These are phyloP conservation scores for Kwoniella shivajii DNA, from an alignment of 1,284 basidiomycete genomes.

Conservation along the genomic window DNA sequence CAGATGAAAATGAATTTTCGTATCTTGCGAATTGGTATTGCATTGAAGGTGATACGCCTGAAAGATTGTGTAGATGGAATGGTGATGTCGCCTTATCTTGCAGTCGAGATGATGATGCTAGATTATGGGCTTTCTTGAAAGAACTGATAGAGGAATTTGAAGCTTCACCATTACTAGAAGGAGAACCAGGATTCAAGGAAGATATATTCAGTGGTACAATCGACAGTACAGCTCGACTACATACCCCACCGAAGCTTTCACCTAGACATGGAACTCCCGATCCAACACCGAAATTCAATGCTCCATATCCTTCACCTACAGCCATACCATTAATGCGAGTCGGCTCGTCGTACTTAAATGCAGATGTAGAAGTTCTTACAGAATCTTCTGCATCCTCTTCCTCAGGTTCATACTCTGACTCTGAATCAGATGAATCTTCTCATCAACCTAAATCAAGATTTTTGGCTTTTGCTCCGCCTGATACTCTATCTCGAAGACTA, in stretches of 20 bases:
- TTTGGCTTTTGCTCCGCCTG: conserved; percentile 21
- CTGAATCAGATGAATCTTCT: background rate
- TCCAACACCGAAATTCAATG: background rate
- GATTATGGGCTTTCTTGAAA: conserved; percentile 69
- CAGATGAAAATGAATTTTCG: conserved; percentile 61
- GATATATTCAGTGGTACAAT: conserved; percentile 24
- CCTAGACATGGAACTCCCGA: conserved; percentile 10
- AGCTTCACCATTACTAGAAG: conserved; percentile 8
- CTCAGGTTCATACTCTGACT: conserved; percentile 13
- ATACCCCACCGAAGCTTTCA: conserved; percentile 18
- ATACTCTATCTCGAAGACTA: background rate
- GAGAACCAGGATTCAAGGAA: conserved; percentile 30
- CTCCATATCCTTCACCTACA: conserved; percentile 9
- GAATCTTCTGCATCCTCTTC: conserved; percentile 9
- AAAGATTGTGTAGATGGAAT: conserved; percentile 57
- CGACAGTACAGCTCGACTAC: conserved; percentile 2
- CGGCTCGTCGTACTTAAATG: conserved; percentile 3
- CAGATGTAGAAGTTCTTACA: conserved; percentile 16
- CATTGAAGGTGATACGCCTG: conserved; percentile 62
- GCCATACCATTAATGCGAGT: conserved; percentile 15
- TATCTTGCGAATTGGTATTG: conserved; percentile 69
- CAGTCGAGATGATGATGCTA: conserved; percentile 64
- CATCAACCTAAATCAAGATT: conserved; percentile 21
- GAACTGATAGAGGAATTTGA: conserved; percentile 59
- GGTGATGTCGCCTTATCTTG: conserved; percentile 61